A percentile compares a stretch with the other conserved stretches of the same genome.
Conservation (phyloP, 2,329 filamentous ascomycete genomes). For the Truncatella angustata region DNA sequence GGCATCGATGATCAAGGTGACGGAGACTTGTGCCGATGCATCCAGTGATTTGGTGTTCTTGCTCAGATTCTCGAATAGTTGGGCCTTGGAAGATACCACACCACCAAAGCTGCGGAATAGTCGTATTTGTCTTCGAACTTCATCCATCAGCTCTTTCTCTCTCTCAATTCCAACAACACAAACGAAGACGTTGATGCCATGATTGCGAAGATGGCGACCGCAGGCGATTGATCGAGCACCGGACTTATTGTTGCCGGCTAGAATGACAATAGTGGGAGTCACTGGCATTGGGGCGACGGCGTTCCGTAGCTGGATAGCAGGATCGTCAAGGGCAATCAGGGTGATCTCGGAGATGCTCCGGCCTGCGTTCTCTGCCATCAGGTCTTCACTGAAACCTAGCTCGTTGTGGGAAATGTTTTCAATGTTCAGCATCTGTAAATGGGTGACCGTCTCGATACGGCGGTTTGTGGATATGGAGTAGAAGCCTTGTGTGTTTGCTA, state of each 20-base stretch:
- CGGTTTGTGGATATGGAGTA: slow-evolving; percentile 55
- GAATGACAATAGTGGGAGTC: slow-evolving; percentile 58
- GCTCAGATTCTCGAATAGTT: slow-evolving; percentile 60
- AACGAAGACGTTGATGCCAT: slow-evolving; percentile 75
- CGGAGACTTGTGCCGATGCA: slow-evolving; percentile 23
- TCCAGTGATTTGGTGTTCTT: slow-evolving; percentile 37
- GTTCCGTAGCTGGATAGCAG: slow-evolving; percentile 54
- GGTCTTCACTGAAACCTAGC: slow-evolving; percentile 80
- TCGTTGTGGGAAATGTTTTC: slow-evolving; percentile 90
- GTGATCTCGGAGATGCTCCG: slow-evolving; percentile 85
- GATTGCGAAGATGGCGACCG: slow-evolving; percentile 81
- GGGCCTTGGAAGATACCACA: slow-evolving; percentile 60
- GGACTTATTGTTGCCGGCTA: slow-evolving; percentile 95
- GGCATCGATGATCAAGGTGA: slow-evolving; percentile 64
- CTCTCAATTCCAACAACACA: slow-evolving; percentile 84
- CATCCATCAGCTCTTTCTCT: slow-evolving; percentile 76
- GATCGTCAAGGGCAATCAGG: slow-evolving; percentile 64
- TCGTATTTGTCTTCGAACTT: slow-evolving; percentile 76
- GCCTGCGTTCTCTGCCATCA: slow-evolving; percentile 89
- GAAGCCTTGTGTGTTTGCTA: slow-evolving; percentile 37
- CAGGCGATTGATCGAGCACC: slow-evolving; percentile 83
- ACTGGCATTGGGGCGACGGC: slow-evolving; percentile 29
- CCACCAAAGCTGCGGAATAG: slow-evolving; percentile 84
- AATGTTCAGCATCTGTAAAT: slow-evolving; percentile 86
- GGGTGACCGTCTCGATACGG: slow-evolving; percentile 61